Percentiles rank a stretch among this genome's conserved stretches.
phyloP scores from a whole-genome alignment of 257 asterid species.

The Jacaranda mimosifolia region DNA sequence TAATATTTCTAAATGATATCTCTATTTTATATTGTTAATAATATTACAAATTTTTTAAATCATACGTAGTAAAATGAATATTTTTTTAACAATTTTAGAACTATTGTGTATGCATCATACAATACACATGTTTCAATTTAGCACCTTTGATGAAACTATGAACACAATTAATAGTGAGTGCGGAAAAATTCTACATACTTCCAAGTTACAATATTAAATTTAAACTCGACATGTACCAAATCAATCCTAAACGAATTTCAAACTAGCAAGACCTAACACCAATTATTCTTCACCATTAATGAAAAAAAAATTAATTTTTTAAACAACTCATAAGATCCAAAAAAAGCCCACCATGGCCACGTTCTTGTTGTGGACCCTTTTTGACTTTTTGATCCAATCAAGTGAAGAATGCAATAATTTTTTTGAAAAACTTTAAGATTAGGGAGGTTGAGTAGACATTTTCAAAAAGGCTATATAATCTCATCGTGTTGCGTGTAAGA shows the following conservation, averaged over 20 bases:
- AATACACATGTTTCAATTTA: too few relatives aligned
- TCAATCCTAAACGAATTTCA: conserved; percentile 5
- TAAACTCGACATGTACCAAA: neutral
- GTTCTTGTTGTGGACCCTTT: conserved; percentile 17
- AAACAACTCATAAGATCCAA: conserved; percentile 31
- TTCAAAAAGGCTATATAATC: conserved; percentile 25
- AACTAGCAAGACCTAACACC: conserved; percentile 30
- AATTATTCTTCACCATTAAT: neutral
- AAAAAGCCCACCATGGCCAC: conserved; percentile 35
- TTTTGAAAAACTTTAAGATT: neutral
- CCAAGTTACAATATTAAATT: neutral
- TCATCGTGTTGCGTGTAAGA: conserved; percentile 34
- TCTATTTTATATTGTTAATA: too few relatives aligned
- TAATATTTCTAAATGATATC: too few relatives aligned
- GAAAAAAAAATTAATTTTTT: neutral
- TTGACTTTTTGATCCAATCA: conserved; percentile 47
- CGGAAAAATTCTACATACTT: neutral
- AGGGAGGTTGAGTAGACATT: conserved; percentile 16
- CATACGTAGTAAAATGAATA: too few relatives aligned
- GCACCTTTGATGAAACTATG: neutral
- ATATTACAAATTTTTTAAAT: too few relatives aligned
- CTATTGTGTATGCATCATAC: too few relatives aligned
- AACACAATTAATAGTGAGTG: neutral
- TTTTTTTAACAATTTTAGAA: too few relatives aligned
- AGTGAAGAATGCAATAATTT: conserved; percentile 33